Evolutionary conservation across 257 asterid genomes (phyloP).

Genomic region (Coffea eugenioides): DNA sequence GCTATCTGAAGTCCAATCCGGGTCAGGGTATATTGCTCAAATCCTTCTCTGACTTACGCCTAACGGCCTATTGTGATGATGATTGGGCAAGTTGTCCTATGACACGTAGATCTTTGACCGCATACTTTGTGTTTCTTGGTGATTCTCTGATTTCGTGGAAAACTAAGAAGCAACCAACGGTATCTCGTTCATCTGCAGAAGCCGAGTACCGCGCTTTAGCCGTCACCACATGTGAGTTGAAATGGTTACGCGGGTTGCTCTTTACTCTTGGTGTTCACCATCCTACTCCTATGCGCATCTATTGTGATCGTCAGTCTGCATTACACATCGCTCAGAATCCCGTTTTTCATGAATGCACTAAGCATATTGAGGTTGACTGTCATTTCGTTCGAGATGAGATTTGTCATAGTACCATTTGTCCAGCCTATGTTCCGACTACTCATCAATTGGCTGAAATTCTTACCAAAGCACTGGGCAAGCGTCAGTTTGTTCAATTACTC

Average conservation of each 20-base stretch:
- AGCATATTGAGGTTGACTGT: not conserved
- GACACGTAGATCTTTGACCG: not conserved
- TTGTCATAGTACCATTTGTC: not conserved
- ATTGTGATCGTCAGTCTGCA: not conserved
- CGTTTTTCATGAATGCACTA: not conserved
- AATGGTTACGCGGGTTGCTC: not conserved
- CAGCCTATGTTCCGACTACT: not conserved
- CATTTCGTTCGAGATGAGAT: not conserved
- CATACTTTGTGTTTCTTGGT: not conserved
- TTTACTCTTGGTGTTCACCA: not conserved
- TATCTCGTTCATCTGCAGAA: not conserved
- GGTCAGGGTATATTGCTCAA: not conserved
- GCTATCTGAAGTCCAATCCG: not conserved
- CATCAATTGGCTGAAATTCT: not conserved
- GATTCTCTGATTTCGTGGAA: not conserved
- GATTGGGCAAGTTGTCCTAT: conserved; percentile 13
- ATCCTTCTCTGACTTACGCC: not conserved
- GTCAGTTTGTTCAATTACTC: not conserved
- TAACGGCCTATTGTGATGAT: not conserved
- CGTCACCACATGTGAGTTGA: not conserved
- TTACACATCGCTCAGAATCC: not conserved
- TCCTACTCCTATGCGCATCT: not conserved
- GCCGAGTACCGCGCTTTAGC: not conserved
- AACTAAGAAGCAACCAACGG: not conserved
- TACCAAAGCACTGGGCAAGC: not conserved